Evolutionary conservation across 352 stramenopile genomes (phyloP).

Genomic region (Elongisporangium anandrum): DNA sequence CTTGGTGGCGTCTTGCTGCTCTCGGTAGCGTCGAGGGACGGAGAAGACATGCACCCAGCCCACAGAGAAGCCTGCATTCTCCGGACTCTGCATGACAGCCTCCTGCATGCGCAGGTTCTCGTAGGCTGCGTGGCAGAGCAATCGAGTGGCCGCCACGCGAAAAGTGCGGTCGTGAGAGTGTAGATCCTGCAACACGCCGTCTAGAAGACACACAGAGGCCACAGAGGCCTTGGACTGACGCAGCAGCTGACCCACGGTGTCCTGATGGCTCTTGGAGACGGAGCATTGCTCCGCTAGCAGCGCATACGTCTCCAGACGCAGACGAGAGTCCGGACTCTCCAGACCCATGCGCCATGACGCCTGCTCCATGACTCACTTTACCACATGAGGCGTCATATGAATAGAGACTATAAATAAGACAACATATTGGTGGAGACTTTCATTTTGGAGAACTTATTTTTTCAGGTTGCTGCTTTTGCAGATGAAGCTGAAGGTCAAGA

Average conservation of each 20-base stretch:
- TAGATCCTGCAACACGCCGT: conserved; percentile 31
- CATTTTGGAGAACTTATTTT: too few relatives aligned
- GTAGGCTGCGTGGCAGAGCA: conserved; percentile 48
- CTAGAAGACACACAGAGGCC: conserved; percentile 6
- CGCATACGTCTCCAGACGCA: conserved; percentile 30
- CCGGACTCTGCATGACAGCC: conserved; percentile 10
- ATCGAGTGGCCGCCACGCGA: conserved; percentile 32
- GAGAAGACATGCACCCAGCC: conserved; percentile 59
- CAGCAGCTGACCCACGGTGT: conserved; percentile 37
- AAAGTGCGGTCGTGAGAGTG: conserved; percentile 32
- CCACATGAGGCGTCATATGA: background rate
- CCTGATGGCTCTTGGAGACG: conserved; percentile 36
- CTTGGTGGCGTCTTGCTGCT: conserved; percentile 15
- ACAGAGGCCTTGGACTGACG: conserved; percentile 7
- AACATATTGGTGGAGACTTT: too few relatives aligned
- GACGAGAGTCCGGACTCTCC: conserved; percentile 16
- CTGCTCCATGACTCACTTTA: conserved; percentile 4
- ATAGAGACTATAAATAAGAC: background rate
- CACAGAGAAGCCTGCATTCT: conserved; percentile 22
- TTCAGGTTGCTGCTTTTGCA: too few relatives aligned
- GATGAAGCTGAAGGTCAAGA: too few relatives aligned
- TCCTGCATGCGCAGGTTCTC: conserved; percentile 37
- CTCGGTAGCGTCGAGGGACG: conserved; percentile 22
- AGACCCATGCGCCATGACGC: conserved; percentile 9
- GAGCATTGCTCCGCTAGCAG: conserved; percentile 23